Base-by-base conservation (phyloP, 2,329 filamentous ascomycete genomes). In the Aspergillus sp. region DNA sequence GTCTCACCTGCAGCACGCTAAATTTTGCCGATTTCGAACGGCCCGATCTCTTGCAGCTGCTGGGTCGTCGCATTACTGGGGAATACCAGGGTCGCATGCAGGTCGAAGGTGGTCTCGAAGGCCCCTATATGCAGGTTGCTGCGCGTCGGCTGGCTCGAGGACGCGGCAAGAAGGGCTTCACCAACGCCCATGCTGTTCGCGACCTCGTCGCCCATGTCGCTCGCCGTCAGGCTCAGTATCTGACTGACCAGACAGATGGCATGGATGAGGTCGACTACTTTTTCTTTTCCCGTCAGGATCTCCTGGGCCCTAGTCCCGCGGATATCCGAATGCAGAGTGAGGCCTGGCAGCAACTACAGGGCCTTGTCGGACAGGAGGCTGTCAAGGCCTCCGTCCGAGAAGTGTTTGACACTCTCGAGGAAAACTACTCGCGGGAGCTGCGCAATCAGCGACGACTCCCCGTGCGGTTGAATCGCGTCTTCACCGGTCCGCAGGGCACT, bases 391-490 rank as follows among this genome's bases (percentile, higher is more conserved):
- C 63, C 6, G 57, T 67, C 3, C 52, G 50, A 2, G 61, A 66
- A 20, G 52, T 67, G 0, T 47, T 66, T 16, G 63, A 64, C 24
- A 58, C 52, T 1, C 53, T 61, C 6, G 60, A 65, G 32, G 60
- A 62, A 31, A 67, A 67, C 32, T 66, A 66, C 50, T 57, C 59
- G 46, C 56, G 65, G 12, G 65, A 67, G 50, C 47, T 65, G n/a
- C 60, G 57, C 32, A 63, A 60, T 12, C 60, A 66, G 57, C 56
- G 59, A n/a, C 57, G 63, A 7, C 53, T 66, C 18, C 53, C 60
- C 1, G 45, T 66, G 7, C 56, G 61, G n/a, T 49, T 63, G 12
- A 65, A 66, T 49, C 56, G 65, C 12, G 54, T 66, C 16, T 67
- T 67, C 50, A 57, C 57, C 11, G 65, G 65, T 4, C 63, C 64